Base-by-base conservation (phyloP, 148 eudicot genomes). In the Cornus suecica region DNA sequence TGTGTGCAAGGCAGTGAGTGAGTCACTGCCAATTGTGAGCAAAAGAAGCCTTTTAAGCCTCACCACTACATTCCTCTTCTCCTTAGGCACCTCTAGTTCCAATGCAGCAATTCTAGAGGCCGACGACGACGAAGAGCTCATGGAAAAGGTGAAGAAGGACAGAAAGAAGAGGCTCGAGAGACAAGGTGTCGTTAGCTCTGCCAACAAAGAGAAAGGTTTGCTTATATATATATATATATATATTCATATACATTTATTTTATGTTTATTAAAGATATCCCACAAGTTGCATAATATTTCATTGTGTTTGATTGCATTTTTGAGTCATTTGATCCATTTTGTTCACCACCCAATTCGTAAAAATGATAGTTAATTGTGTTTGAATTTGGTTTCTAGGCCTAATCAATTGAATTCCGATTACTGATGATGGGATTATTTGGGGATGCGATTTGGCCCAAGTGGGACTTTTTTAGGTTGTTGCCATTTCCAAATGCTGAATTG, bases 81-180 rank as follows among this genome's bases (percentile, higher is more conserved):
- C 91, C 30, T 60, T 81, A 10, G 81, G 74, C 27, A 6, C 54
- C 48, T 58, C 32, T 26, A 61, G 71, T 48, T 90, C 86, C 22
- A 76, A 81, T 79, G 97, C 99, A 7, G 91, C 97, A 1, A 91
- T 93, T 27, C 75, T 95, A 20, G 99, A 95, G 85, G 97, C 92
- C 3, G 99, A 95, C 60, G 99, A 92, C 48, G 99, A 95, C 68
- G 75, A 81, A 14, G 97, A 92, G 82, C 89, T 95, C 20, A 22
- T 95, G 86, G 99, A 95, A 73, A 95, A 86, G 85, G 96, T 94
- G 24, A 94, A 92, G 87, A 82, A 81, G 81, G 99, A 95, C 72
- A 89, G 97, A 68, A 88, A 92, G 84, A 95, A 87, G 84, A 88
- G 99, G 87, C 79, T 95, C 84, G 97, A 95, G 78, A 89, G 77